phyloP scores from a whole-genome alignment of 257 asterid genomes.

The Lithospermum erythrorhizon region DNA sequence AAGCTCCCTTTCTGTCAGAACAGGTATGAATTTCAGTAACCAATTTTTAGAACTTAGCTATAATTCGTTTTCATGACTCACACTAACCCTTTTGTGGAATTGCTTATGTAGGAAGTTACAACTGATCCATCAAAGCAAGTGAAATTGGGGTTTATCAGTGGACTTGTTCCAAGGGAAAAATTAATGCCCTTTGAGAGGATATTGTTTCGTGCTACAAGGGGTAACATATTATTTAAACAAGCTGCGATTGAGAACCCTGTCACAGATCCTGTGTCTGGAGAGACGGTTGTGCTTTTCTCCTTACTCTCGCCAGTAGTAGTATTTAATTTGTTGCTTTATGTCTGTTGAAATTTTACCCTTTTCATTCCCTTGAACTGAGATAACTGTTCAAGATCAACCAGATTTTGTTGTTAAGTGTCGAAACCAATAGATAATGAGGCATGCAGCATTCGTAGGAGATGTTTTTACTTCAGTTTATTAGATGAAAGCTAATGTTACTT shows the following conservation, averaged over 20 bases:
- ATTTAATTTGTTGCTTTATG: background rate
- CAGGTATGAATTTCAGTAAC: slow-evolving; percentile 44
- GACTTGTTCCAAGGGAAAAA: slow-evolving; percentile 90
- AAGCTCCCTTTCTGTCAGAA: slow-evolving; percentile 66
- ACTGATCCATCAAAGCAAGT: slow-evolving; percentile 88
- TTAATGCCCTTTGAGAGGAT: slow-evolving; percentile 96
- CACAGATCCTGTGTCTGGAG: slow-evolving; percentile 85
- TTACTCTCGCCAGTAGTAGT: background rate
- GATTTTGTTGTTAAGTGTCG: too few relatives aligned
- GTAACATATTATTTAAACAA: slow-evolving; percentile 83
- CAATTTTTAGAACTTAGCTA: background rate
- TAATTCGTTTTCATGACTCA: background rate
- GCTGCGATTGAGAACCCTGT: slow-evolving; percentile 70
- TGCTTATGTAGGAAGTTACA: slow-evolving; percentile 37
- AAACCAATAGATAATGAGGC: too few relatives aligned
- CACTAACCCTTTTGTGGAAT: slow-evolving; percentile 7
- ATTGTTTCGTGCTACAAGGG: slow-evolving; percentile 97
- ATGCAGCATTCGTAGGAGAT: too few relatives aligned
- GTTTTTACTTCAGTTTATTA: too few relatives aligned
- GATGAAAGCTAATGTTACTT: too few relatives aligned
- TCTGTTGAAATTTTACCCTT: too few relatives aligned
- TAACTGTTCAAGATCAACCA: too few relatives aligned
- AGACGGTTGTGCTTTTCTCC: slow-evolving; percentile 41
- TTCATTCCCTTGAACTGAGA: too few relatives aligned
- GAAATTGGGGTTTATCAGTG: slow-evolving; percentile 75